Evolutionary conservation across 2,329 filamentous ascomycete species (phyloP), one percentile per base, ranked within the genome.

Genomic region (Cladosporium austrohemisphaericum): DNA sequence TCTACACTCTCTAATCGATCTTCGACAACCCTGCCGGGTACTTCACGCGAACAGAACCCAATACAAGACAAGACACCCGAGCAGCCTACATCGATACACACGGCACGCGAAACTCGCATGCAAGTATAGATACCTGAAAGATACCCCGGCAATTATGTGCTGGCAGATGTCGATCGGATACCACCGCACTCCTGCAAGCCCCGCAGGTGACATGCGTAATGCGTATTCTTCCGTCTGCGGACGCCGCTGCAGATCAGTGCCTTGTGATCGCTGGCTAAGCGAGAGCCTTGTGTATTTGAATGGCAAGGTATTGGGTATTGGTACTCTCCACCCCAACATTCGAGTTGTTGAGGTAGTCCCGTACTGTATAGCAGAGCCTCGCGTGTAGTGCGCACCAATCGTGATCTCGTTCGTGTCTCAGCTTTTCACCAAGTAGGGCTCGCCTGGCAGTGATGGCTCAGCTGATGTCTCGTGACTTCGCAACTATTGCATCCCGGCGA

Each of bases 1-100:
- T 93, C 71, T 97, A 96, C 70, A 96, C 92, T 49, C 81, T 95
- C 69, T 95, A 28, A 36, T 22, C 13, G 16, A n/a, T 11, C 7
- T 25, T 16, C 16, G 5, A 20, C 22, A 22, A 7, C 16, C 25
- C 35, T 13, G 29, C 19, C 32, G 22, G 4, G 29, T 18, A 36
- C 14, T 20, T 13, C 14, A 8, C n/a, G 4, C 13, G 11, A 28
- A 28, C 25, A 28, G 25, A 28, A 28, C 25, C 25, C 25, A 7
- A 28, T 28, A 19, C 13, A 10, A 20, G 33, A 13, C 13, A 19
- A 36, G 16, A 13, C 22, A 35, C 41, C 19, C n/a, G 4, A 20
- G 7, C 16, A 22, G 20, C 13, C 41, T 28, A 10, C 23, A 6
- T 6, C 23, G 9, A 4, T 16, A 16, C 38, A 20, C 14, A 25